Conservation (phyloP, 1,139 yeast genomes). For the Debaryomycetaceae sp. region DNA sequence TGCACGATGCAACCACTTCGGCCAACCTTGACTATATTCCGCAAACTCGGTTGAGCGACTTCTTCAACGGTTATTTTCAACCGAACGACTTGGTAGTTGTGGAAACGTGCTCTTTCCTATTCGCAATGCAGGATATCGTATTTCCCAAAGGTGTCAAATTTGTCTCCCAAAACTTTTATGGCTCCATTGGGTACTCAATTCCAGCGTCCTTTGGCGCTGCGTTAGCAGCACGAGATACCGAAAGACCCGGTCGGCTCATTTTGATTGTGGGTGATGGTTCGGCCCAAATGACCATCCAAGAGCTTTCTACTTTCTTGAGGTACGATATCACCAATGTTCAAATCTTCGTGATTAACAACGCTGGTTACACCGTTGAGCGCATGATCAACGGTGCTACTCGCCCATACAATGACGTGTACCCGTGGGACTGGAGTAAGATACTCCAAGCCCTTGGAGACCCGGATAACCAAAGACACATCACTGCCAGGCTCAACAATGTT, state of each 20-base stretch:
- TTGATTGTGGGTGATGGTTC: slow-evolving; percentile 88
- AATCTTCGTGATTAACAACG: slow-evolving; percentile 70
- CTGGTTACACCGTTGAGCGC: slow-evolving; percentile 86
- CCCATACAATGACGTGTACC: slow-evolving; percentile 72
- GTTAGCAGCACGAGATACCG: slow-evolving; percentile 58
- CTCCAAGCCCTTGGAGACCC: slow-evolving; percentile 67
- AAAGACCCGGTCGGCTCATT: slow-evolving; percentile 49
- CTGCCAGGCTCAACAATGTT: slow-evolving; percentile 27
- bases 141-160: slow-evolving; percentile 52
- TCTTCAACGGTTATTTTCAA: slow-evolving; percentile 35
- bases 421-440: slow-evolving; percentile 75
- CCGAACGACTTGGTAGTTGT: slow-evolving; percentile 65
- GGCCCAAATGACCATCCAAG: slow-evolving; percentile 88
- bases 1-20: neutral
- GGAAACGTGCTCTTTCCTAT: slow-evolving; percentile 79
- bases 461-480: slow-evolving; percentile 30
- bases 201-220: slow-evolving; percentile 83
- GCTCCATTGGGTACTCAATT: slow-evolving; percentile 83
- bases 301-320: slow-evolving; percentile 65
- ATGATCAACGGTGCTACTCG: slow-evolving; percentile 75
- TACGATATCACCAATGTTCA: slow-evolving; percentile 54
- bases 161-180: slow-evolving; percentile 67
- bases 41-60: slow-evolving; percentile 28
- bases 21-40: slow-evolving; percentile 19
- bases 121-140: slow-evolving; percentile 61